Evolutionary conservation across 148 eudicot genomes (phyloP).

Genomic region (Cornus kousa): DNA sequence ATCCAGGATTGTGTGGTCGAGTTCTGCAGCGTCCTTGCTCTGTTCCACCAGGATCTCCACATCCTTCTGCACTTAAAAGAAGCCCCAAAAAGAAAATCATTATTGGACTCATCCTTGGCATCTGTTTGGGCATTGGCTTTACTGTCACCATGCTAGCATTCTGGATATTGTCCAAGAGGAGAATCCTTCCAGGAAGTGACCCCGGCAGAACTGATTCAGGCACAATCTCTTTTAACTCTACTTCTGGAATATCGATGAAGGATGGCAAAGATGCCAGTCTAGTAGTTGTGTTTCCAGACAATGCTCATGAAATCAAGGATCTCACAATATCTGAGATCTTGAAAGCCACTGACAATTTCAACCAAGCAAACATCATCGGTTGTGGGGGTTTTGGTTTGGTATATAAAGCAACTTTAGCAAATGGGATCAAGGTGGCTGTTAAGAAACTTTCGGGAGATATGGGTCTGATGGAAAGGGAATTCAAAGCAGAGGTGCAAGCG

Average conservation of each 20-base stretch:
- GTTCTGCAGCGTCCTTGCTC: slow-evolving; percentile 43
- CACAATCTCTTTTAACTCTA: slow-evolving; percentile 37
- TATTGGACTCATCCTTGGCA: slow-evolving; percentile 51
- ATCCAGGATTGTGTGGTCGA: slow-evolving; percentile 63
- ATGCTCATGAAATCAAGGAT: slow-evolving; percentile 43
- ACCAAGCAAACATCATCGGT: slow-evolving; percentile 83
- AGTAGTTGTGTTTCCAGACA: slow-evolving; percentile 61
- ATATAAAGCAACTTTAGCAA: slow-evolving; percentile 68
- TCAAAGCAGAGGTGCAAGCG: slow-evolving; percentile 87
- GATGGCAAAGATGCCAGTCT: slow-evolving; percentile 51
- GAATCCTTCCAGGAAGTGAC: slow-evolving; percentile 53
- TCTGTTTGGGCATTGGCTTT: slow-evolving; percentile 49
- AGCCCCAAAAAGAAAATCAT: slow-evolving; percentile 45
- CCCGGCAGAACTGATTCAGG: slow-evolving; percentile 38
- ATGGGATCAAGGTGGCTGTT: slow-evolving; percentile 76
- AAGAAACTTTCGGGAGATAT: slow-evolving; percentile 91
- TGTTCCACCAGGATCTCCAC: slow-evolving; percentile 20
- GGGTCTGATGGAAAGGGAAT: slow-evolving; percentile 90
- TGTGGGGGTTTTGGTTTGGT: slow-evolving; percentile 97
- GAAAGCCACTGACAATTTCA: slow-evolving; percentile 82
- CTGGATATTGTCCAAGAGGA: slow-evolving; percentile 57
- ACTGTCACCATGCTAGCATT: slow-evolving; percentile 40
- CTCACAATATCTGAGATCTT: slow-evolving; percentile 59
- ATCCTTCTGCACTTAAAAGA: slow-evolving; percentile 21
- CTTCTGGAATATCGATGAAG: slow-evolving; percentile 37